These are phyloP conservation scores for Boletus tylopilopsis DNA, from an alignment of 768 basidiomycete genomes.

Conservation along the genomic window DNA sequence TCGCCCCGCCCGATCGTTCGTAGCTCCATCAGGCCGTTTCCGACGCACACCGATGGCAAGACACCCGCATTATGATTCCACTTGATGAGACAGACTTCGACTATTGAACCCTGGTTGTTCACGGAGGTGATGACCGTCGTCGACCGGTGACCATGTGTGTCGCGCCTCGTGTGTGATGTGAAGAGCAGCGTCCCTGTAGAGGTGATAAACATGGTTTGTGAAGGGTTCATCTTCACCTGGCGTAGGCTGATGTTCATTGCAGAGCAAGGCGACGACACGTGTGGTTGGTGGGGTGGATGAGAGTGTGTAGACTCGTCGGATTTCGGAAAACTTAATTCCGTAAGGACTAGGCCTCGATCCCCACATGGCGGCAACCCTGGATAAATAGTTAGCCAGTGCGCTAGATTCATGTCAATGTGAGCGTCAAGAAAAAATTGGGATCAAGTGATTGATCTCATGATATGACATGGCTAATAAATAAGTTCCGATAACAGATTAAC, in stretches of 20 bases:
- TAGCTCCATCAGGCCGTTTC: slow-evolving; percentile 1
- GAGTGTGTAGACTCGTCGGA: not conserved
- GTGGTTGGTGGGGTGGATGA: not conserved
- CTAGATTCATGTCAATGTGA: too few relatives aligned
- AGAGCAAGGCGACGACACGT: not conserved
- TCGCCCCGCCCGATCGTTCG: not conserved
- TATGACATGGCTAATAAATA: too few relatives aligned
- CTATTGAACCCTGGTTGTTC: slow-evolving; percentile 2
- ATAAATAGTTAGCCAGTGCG: not conserved
- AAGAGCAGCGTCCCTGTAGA: slow-evolving; percentile 17
- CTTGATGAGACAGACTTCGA: slow-evolving; percentile 13
- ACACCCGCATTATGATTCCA: slow-evolving; percentile 8
- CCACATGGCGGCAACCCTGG: not conserved
- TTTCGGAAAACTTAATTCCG: not conserved
- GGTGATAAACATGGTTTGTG: slow-evolving; percentile 13
- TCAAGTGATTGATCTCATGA: too few relatives aligned
- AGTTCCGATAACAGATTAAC: too few relatives aligned
- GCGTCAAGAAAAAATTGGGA: not conserved
- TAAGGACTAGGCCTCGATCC: not conserved
- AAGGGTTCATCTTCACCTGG: slow-evolving; percentile 7
- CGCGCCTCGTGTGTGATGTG: not conserved
- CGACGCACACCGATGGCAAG: not conserved
- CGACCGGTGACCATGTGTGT: not conserved
- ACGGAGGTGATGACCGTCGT: slow-evolving; percentile 14
- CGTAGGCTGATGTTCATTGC: slow-evolving; percentile 21